A percentile compares a stretch with the other conserved stretches of the same genome.
These are phyloP conservation scores for Coniella lustricola DNA, from an alignment of 2,329 filamentous ascomycete genomes.

Conservation along the genomic window DNA sequence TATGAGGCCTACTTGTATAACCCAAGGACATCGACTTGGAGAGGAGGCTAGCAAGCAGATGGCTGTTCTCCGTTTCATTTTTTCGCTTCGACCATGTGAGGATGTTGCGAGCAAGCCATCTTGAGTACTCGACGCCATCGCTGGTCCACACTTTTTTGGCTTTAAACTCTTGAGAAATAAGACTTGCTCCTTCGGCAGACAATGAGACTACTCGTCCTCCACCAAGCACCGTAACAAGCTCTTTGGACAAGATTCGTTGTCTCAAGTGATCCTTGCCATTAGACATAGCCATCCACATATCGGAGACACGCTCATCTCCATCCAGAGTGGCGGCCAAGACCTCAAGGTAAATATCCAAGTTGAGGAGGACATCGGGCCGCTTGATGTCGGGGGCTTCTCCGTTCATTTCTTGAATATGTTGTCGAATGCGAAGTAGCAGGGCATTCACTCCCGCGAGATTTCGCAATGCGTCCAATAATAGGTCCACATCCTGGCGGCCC, in stretches of 20 bases:
- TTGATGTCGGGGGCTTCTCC: conserved; percentile 29
- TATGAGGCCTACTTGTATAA: conserved; percentile 39
- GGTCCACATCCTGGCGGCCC: conserved; percentile 30
- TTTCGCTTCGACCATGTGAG: conserved; percentile 32
- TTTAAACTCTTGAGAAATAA: conserved; percentile 32
- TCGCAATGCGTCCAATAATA: conserved; percentile 58
- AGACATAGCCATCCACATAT: conserved; percentile 31
- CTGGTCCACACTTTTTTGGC: conserved; percentile 49
- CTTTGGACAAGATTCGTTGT: conserved; percentile 31
- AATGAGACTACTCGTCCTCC: conserved; percentile 43
- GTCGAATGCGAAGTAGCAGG: conserved; percentile 61
- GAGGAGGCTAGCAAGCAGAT: conserved; percentile 40
- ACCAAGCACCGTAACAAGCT: conserved; percentile 39
- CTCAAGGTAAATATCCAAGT: conserved; percentile 37
- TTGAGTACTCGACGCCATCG: conserved; percentile 56
- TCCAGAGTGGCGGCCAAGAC: conserved; percentile 36
- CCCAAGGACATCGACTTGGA: conserved; percentile 62
- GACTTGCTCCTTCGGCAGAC: conserved; percentile 48
- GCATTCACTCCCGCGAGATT: conserved; percentile 74
- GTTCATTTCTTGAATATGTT: conserved; percentile 48
- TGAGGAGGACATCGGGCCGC: conserved; percentile 35
- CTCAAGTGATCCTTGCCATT: conserved; percentile 18
- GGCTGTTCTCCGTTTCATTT: conserved; percentile 26
- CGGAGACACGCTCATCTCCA: conserved; percentile 28
- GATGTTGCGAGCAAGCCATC: conserved; percentile 66